These are phyloP conservation scores for Leishmania tropica DNA, from an alignment of 208 protist genomes.

Conservation along the genomic window DNA sequence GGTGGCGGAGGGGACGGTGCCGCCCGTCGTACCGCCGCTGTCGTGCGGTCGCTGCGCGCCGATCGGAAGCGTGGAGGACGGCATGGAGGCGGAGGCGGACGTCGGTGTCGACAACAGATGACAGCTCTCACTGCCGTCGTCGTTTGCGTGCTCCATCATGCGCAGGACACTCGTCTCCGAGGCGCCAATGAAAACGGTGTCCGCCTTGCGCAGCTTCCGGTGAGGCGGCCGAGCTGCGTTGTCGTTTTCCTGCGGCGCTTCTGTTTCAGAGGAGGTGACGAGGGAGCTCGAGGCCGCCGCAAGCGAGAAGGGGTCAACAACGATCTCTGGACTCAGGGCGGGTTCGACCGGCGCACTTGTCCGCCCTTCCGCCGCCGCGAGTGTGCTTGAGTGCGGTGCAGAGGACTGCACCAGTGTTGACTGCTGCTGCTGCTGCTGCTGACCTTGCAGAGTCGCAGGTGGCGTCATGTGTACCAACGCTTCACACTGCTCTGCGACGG, in stretches of 20 bases:
- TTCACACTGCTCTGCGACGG: conserved; percentile 4
- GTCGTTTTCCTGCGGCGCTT: not conserved
- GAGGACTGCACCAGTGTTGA: not conserved
- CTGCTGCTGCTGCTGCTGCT: not conserved
- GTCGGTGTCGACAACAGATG: not conserved
- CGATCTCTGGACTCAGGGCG: conserved; percentile 10
- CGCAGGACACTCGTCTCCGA: conserved; percentile 32
- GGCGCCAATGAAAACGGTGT: conserved; percentile 17
- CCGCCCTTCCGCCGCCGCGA: not conserved
- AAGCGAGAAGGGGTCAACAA: conserved; percentile 19
- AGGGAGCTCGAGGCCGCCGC: conserved; percentile 18
- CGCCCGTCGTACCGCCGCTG: not conserved
- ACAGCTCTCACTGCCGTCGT: not conserved
- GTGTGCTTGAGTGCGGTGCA: not conserved
- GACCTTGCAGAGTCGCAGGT: not conserved
- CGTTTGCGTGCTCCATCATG: conserved; percentile 20
- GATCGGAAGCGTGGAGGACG: conserved; percentile 10
- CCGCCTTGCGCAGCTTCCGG: conserved; percentile 3
- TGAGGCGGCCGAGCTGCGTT: not conserved
- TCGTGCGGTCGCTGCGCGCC: not conserved
- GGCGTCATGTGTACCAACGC: conserved; percentile 11
- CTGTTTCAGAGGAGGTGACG: not conserved
- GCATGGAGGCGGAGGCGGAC: not conserved
- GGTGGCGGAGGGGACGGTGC: not conserved
- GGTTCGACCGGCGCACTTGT: not conserved